Conservation (phyloP, 495 filamentous ascomycete genomes). For the Collariella sp. region DNA sequence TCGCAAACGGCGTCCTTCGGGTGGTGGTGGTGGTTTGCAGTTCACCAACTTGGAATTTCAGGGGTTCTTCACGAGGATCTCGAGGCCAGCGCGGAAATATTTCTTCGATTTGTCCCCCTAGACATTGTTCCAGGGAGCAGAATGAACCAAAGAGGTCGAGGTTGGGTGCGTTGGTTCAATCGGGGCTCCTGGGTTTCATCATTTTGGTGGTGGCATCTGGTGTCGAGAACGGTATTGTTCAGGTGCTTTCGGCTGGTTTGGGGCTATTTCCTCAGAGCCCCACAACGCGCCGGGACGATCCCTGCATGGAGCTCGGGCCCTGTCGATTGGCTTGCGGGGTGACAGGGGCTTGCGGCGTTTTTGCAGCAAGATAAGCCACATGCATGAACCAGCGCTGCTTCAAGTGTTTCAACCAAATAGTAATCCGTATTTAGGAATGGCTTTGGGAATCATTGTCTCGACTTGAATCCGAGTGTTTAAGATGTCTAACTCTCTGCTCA, state of each 20-base stretch:
- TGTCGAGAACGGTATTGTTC: conserved; percentile 22
- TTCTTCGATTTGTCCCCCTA: neutral
- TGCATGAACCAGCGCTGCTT: conserved; percentile 15
- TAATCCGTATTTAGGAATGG: too few species aligned
- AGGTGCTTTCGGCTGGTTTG: neutral
- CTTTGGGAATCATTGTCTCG: too few species aligned
- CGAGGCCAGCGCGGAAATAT: neutral
- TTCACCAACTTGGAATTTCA: too few species aligned
- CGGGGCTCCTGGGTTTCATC: conserved; percentile 21
- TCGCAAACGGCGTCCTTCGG: neutral
- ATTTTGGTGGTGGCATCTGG: conserved; percentile 8
- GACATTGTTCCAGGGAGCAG: neutral
- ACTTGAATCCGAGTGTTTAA: too few species aligned
- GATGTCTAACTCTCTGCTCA: too few species aligned
- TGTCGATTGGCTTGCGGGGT: conserved; percentile 14
- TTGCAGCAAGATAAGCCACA: neutral
- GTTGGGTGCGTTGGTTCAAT: conserved; percentile 9
- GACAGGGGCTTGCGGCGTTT: neutral
- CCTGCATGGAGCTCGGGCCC: conserved; percentile 14
- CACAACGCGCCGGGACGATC: conserved; percentile 1
- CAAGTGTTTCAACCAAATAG: neutral
- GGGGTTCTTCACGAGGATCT: neutral
- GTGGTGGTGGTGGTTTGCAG: neutral
- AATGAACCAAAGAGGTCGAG: neutral
- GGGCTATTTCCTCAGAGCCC: neutral